Evolutionary conservation across 2,329 filamentous ascomycete species (phyloP), one percentile per base, ranked within the genome.

Genomic region (Penicillium capsulatum): DNA sequence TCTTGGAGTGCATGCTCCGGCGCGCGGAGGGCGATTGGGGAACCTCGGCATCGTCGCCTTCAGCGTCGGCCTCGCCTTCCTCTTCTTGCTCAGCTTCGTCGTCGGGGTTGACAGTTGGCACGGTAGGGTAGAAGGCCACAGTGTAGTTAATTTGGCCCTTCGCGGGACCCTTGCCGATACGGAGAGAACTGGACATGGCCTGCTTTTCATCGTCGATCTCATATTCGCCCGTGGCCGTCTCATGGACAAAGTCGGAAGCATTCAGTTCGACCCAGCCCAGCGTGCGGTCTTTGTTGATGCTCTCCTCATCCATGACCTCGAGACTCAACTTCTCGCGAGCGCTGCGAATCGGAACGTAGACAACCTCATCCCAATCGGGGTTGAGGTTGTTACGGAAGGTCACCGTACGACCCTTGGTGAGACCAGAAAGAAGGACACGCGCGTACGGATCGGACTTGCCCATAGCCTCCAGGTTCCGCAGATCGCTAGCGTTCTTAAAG

Each of bases 391-490:
- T 98, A 61, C 88, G 83, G 73, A 92, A 95, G 0, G 91, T 97
- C 35, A 98, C 92, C 2, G 92, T 97, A 42, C 90, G 81, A 7
- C 80, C 89, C 65, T 91, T 94, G 60, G 92, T 84, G 40, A 97
- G 81, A 31, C 92, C 91, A 33, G 90, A 95, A 6, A 96, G 76
- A 37, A 96, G 67, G 1, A 97, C 84, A 29, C 91, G 83, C 15
- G 83, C 86, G 57, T 98, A 98, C 0, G 92, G 88, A 64, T 98
- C 94, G 1, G 92, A 97, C 67, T 97, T 97, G 67, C 92, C 92
- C 65, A 98, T 80, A 2, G 88, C 87, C 67, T 98, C 92, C 37
- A 96, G 77, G 63, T 98, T 98, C 44, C 89, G 86, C 30, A 98
- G 76, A 54, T 90, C 80, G 34, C 75, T 79, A 19, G 88, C 92